Percentiles rank a stretch among this genome's conserved stretches.
Evolutionary conservation across 192 early-diverging fungal genomes (phyloP).

Genomic region (Linnemannia zychae): DNA sequence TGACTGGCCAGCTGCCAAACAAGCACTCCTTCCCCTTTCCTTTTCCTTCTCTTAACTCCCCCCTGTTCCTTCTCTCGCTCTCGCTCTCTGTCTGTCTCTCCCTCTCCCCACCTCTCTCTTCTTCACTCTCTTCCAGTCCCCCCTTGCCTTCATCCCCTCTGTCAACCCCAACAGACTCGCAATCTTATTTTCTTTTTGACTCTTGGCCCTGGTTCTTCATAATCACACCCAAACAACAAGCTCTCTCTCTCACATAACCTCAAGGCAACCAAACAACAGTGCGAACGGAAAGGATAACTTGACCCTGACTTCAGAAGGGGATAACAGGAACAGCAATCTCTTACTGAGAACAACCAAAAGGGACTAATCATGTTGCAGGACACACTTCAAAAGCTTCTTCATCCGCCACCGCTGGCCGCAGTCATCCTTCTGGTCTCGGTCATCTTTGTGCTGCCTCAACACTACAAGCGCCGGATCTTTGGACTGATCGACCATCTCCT

Average conservation of each 20-base stretch:
- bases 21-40: neutral
- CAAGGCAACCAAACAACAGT: neutral
- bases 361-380: slow-evolving; percentile 36
- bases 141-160: neutral
- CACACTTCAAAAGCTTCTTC: slow-evolving; percentile 40
- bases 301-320: neutral
- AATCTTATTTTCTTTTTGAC: neutral
- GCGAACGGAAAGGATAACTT: neutral
- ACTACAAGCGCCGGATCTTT: slow-evolving; percentile 25
- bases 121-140: neutral
- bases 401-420: slow-evolving; percentile 47
- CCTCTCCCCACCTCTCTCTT: neutral
- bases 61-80: neutral
- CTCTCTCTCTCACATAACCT: neutral
- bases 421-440: slow-evolving; percentile 28
- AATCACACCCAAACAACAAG: neutral
- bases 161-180: neutral
- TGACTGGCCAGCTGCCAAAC: neutral
- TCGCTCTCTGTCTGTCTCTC: neutral
- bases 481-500: slow-evolving; percentile 23
- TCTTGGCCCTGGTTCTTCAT: neutral
- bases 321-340: neutral
- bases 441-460: slow-evolving; percentile 35
- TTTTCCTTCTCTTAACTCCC: neutral
- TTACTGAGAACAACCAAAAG: neutral